Evolutionary conservation across 2,329 filamentous ascomycete species (phyloP).

Genomic region (Aspergillus piperis): DNA sequence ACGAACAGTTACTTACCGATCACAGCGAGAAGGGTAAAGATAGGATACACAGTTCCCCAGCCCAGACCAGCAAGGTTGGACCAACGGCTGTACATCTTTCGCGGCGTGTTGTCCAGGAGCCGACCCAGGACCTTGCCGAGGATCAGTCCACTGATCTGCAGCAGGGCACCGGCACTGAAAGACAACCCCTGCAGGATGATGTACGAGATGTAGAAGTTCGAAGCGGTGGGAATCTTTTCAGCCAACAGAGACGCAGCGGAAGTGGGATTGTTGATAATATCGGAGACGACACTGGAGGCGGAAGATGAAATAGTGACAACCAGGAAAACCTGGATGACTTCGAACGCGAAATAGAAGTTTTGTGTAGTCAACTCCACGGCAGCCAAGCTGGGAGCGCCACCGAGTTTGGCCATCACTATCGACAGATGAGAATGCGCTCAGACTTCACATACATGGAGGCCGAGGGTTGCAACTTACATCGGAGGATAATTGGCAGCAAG

Average conservation of each 20-base stretch:
- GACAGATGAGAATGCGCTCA: conserved; percentile 1
- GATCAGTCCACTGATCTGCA: conserved; percentile 73
- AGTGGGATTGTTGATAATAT: conserved; percentile 65
- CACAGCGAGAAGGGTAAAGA: conserved; percentile 78
- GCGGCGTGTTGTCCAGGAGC: conserved; percentile 73
- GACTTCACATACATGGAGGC: neutral
- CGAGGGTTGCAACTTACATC: conserved; percentile 54
- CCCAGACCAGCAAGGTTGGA: conserved; percentile 69
- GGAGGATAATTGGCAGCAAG: conserved; percentile 77
- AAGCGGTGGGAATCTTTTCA: conserved; percentile 73
- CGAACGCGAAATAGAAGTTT: conserved; percentile 75
- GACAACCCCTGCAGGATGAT: conserved; percentile 89
- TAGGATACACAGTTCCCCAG: conserved; percentile 81
- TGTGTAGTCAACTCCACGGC: conserved; percentile 86
- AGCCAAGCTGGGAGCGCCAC: conserved; percentile 77
- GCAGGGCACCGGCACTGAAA: conserved; percentile 71
- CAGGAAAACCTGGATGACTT: conserved; percentile 85
- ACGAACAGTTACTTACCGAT: conserved; percentile 61
- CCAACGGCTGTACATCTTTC: conserved; percentile 79
- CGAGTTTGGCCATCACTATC: conserved; percentile 71
- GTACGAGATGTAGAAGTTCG: conserved; percentile 95
- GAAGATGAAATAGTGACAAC: conserved; percentile 81
- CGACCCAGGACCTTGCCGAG: conserved; percentile 74
- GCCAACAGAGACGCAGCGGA: conserved; percentile 67
- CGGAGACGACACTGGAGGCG: conserved; percentile 67